Evolutionary conservation across 1,284 basidiomycete species (phyloP), one percentile per base, ranked within the genome.

Genomic region (Sporisorium scitamineum): DNA sequence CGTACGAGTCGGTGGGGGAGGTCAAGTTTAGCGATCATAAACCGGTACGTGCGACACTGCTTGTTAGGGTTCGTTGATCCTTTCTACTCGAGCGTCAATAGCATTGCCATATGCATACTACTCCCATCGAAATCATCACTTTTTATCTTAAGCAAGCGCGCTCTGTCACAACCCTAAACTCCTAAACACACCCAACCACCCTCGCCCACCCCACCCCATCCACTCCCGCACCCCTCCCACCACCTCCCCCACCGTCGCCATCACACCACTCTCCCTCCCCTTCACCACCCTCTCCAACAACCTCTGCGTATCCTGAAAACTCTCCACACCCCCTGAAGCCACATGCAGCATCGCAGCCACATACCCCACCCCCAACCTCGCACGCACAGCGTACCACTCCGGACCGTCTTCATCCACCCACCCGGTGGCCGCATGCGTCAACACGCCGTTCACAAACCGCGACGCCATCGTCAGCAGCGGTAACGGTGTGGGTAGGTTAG

Each of bases 1-100:
- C 42, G 39, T 79, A 79, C 50, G 61, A 68, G 42, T 39, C 51
- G 16, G 52, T 76, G 5, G 22, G 53, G 0, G 65, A 66, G 32
- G 27, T 79, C 52, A 68, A 52, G 56, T 62, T 79, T 24, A 76
- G 73, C 52, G 77, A 79, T 53, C 77, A 79, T 55, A 45, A 63
- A 29, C 64, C 77, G 3, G 73, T 79, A 11, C 61, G 67, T 26
- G 77, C 73, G 5, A 70, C 67, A 11, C 62, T 79, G 18, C 41
- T 79, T 7, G 58, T 73, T 1, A 48, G 74, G 14, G 44, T 77
- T 22, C 54, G 51, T 3, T 76, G 42, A 47, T n/a, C n/a, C 45
- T 48, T 6, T 2, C 29, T 47, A 26, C 32, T 10, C 37, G 26
- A 16, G n/a, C n/a, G n/a, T n/a, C 22, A 53, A 27, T 29, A 54